These are phyloP conservation scores for Trypanosoma vivax DNA, from an alignment of 208 protist species.

Conservation along the genomic window DNA sequence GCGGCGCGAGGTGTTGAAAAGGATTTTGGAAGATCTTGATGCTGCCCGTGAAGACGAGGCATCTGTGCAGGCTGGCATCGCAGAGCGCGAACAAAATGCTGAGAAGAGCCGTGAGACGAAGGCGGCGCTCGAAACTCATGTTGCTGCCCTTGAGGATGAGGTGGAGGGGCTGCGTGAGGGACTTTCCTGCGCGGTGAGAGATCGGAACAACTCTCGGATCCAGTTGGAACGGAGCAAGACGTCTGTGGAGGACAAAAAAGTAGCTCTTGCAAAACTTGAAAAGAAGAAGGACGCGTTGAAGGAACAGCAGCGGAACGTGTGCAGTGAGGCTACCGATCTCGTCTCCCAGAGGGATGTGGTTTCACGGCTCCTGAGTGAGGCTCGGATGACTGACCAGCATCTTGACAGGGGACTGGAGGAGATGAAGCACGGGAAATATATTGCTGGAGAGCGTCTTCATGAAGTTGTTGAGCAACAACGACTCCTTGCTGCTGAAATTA, in stretches of 20 bases:
- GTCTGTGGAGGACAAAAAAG: conserved; percentile 27
- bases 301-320: conserved; percentile 33
- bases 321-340: conserved; percentile 42
- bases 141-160: conserved; percentile 73
- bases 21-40: conserved; percentile 22
- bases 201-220: conserved; percentile 29
- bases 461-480: conserved; percentile 54
- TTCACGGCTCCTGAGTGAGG: conserved; percentile 42
- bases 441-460: conserved; percentile 74
- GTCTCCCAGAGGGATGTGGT: conserved; percentile 57
- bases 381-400: conserved; percentile 37
- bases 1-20: conserved; percentile 39
- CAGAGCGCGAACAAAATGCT: conserved; percentile 42
- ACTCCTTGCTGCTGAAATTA: conserved; percentile 73
- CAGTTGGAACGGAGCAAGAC: conserved; percentile 24
- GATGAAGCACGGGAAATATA: conserved; percentile 79
- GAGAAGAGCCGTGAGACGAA: conserved; percentile 39
- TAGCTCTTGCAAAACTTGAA: conserved; percentile 27
- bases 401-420: conserved; percentile 70
- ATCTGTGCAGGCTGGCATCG: conserved; percentile 44
- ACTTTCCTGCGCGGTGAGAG: conserved; percentile 33
- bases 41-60: conserved; percentile 40
- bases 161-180: conserved; percentile 62
- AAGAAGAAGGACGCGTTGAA: conserved; percentile 17
- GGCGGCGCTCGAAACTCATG: conserved; percentile 32